Conservation (phyloP, 2,329 filamentous ascomycete genomes). For the Epichloe scottii region DNA sequence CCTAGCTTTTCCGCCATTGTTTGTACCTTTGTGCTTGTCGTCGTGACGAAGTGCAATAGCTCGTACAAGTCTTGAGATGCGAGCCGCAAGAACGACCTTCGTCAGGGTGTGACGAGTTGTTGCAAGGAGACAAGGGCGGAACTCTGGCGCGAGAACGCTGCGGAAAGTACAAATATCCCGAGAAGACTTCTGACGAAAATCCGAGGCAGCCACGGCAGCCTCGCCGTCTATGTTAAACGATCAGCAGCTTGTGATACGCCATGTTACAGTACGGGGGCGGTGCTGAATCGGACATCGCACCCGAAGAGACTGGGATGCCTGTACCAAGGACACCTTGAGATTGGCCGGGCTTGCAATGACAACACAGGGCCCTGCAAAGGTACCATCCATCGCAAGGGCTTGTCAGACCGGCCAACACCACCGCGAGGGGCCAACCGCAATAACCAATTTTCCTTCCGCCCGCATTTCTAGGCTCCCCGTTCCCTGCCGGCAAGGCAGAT, state of each 20-base stretch:
- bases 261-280: background rate
- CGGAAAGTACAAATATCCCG: background rate
- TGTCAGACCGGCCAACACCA: background rate
- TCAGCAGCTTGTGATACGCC: slow-evolving; percentile 1
- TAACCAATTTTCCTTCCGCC: background rate
- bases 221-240: background rate
- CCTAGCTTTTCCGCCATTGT: background rate
- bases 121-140: background rate
- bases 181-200: background rate
- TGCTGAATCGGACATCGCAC: background rate
- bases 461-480: background rate
- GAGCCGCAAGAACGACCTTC: background rate
- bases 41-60: background rate
- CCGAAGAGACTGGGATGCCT: background rate
- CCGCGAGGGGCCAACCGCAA: background rate
- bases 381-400: background rate
- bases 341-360: background rate
- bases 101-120: background rate
- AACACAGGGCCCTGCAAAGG: background rate
- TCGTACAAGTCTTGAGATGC: background rate
- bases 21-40: background rate
- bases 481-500: too few relatives aligned
- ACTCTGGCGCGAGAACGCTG: background rate
- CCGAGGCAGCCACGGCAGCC: background rate
- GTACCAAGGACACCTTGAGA: background rate